These are phyloP conservation scores for Papiliotrema flavescens DNA, from an alignment of 1,284 basidiomycete species.

Conservation along the genomic window DNA sequence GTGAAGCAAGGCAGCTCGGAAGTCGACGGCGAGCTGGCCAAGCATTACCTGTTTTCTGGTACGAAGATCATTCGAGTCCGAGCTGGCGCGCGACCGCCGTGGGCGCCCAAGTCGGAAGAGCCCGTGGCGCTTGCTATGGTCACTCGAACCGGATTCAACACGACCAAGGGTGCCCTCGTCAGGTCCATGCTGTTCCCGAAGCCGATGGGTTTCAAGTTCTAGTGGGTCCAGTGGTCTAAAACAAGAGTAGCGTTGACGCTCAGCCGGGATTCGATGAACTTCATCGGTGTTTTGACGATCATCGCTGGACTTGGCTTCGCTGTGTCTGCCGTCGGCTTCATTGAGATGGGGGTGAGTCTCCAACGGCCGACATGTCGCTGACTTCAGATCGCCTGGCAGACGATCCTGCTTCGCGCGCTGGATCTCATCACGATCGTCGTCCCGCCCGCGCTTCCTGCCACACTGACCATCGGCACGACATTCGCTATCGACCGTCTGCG, in stretches of 20 bases:
- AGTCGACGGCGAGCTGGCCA: constrained; percentile 66
- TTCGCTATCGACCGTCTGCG: constrained; percentile 90
- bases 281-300: constrained; percentile 85
- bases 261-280: constrained; percentile 88
- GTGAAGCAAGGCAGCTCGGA: constrained; percentile 56
- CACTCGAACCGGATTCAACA: constrained; percentile 92
- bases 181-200: constrained; percentile 99
- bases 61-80: constrained; percentile 91
- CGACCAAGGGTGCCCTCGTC: constrained; percentile 93
- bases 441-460: constrained; percentile 94
- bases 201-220: constrained; percentile 96
- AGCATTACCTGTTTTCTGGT: constrained; percentile 86
- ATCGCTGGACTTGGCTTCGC: constrained; percentile 86
- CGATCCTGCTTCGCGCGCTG: constrained; percentile 85
- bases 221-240: constrained; percentile 44
- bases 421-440: constrained; percentile 99
- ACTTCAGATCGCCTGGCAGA: constrained; percentile 76
- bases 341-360: constrained; percentile 73
- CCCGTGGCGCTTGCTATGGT: constrained; percentile 80
- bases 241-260: background rate
- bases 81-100: constrained; percentile 54
- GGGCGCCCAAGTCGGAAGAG: constrained; percentile 52
- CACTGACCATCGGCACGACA: constrained; percentile 94
- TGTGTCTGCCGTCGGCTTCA: constrained; percentile 83
- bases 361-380: background rate